These are phyloP conservation scores for Chaetoceros muelleri DNA, from an alignment of 108 stramenopile genomes.

Conservation along the genomic window DNA sequence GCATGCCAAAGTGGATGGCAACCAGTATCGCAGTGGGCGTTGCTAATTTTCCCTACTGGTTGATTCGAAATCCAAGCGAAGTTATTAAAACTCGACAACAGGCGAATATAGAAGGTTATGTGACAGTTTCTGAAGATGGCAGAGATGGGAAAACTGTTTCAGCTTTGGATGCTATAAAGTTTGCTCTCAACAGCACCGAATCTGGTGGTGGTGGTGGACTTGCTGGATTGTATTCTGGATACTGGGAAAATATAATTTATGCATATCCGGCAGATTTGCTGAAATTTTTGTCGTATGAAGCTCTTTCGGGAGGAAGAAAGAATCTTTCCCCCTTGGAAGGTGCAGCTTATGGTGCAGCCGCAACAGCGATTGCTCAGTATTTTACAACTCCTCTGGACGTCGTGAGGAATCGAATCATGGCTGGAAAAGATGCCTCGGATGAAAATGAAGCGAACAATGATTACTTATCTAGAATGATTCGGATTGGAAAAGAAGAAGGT, in stretches of 20 bases:
- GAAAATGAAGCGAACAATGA: background rate
- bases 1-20: slow-evolving; percentile 33
- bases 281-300: slow-evolving; percentile 68
- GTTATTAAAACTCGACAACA: slow-evolving; percentile 76
- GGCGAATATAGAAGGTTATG: slow-evolving; percentile 42
- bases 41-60: slow-evolving; percentile 66
- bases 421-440: slow-evolving; percentile 9
- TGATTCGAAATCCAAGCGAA: slow-evolving; percentile 73
- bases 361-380: slow-evolving; percentile 61
- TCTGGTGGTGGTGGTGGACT: slow-evolving; percentile 13
- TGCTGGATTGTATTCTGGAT: slow-evolving; percentile 49
- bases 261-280: slow-evolving; percentile 71
- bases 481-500: slow-evolving; percentile 49
- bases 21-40: slow-evolving; percentile 55
- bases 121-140: slow-evolving; percentile 24
- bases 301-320: slow-evolving; percentile 29
- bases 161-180: slow-evolving; percentile 4
- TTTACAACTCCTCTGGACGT: slow-evolving; percentile 73
- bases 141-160: slow-evolving; percentile 3
- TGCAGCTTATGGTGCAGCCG: slow-evolving; percentile 51
- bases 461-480: slow-evolving; percentile 33
- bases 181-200: slow-evolving; percentile 6
- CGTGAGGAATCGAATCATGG: slow-evolving; percentile 71
- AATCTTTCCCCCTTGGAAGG: slow-evolving; percentile 47
- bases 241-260: slow-evolving; percentile 74